These are phyloP conservation scores for Monilinia laxa DNA, from an alignment of 2,329 filamentous ascomycete genomes.

Conservation along the genomic window DNA sequence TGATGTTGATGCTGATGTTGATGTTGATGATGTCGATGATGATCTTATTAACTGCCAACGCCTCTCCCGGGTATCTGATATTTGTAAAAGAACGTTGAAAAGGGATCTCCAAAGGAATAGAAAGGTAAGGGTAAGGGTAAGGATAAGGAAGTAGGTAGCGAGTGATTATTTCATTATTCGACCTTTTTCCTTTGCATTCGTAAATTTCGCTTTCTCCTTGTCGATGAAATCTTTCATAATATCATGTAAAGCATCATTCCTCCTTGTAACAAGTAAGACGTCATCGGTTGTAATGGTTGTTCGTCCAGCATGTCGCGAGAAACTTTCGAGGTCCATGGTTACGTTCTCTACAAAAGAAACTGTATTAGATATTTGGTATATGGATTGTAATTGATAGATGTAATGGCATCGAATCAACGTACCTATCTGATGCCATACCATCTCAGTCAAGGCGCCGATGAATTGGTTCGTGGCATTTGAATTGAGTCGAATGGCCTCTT, in stretches of 20 bases:
- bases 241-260: conserved; percentile 80
- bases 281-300: conserved; percentile 80
- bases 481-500: conserved; percentile 69
- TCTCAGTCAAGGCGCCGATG: conserved; percentile 79
- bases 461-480: conserved; percentile 91
- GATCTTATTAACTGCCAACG: background rate
- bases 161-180: conserved; percentile 22
- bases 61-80: background rate
- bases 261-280: conserved; percentile 79
- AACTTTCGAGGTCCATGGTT: conserved; percentile 62
- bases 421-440: conserved; percentile 88
- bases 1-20: too few relatives aligned
- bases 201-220: conserved; percentile 48
- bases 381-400: background rate
- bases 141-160: too few relatives aligned
- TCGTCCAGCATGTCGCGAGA: conserved; percentile 76
- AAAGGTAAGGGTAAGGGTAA: background rate
- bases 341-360: conserved; percentile 47
- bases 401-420: conserved; percentile 32
- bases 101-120: background rate
- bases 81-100: background rate
- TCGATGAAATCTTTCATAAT: conserved; percentile 72
- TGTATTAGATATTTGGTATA: background rate
- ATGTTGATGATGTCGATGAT: too few relatives aligned
- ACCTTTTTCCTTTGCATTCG: conserved; percentile 22